Evolutionary conservation across 202 grass and related monocot species (phyloP).

Genomic region (Panicum hallii): DNA sequence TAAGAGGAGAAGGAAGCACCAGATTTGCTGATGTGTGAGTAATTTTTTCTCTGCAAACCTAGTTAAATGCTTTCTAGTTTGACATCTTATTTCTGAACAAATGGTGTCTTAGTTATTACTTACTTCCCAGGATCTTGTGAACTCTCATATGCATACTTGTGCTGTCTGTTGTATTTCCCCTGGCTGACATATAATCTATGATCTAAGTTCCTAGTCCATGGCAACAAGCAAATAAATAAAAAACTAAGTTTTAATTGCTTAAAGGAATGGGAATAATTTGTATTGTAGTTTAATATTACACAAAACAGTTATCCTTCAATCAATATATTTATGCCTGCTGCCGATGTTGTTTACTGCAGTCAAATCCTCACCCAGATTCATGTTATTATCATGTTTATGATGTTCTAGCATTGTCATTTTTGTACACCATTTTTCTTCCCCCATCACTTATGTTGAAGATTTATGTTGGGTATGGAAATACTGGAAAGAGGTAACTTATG

Average conservation of each 20-base stretch:
- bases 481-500: not conserved
- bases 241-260: not conserved
- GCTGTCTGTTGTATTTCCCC: not conserved
- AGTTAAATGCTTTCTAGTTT: slow-evolving; percentile 27
- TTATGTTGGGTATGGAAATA: not conserved
- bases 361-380: slow-evolving; percentile 16
- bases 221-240: not conserved
- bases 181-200: not conserved
- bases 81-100: not conserved
- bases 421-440: not conserved
- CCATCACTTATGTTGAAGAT: not conserved
- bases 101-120: not conserved
- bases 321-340: not conserved
- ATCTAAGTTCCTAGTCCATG: slow-evolving; percentile 6
- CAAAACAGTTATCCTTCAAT: not conserved
- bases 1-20: slow-evolving; percentile 62
- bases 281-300: not conserved
- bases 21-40: slow-evolving; percentile 81
- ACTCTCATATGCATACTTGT: not conserved
- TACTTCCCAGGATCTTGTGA: not conserved
- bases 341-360: not conserved
- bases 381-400: not conserved
- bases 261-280: not conserved
- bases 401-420: not conserved
- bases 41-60: not conserved